Percentiles rank a stretch among this genome's conserved stretches.
phyloP scores from a whole-genome alignment of 2,329 filamentous ascomycete species.

The Calonectria hawksworthii region DNA sequence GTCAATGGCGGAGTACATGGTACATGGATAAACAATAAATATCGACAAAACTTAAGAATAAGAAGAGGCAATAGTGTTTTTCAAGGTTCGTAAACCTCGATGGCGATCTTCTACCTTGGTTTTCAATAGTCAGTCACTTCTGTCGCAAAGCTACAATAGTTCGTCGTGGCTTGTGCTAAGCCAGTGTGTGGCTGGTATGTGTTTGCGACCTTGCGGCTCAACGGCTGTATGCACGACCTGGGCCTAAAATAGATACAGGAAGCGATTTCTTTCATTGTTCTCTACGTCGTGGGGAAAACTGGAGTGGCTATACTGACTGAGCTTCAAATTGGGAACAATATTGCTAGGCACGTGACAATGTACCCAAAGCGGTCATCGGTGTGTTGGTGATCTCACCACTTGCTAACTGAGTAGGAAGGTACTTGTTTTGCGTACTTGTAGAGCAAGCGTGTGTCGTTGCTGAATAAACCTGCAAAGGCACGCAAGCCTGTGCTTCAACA shows the following conservation, averaged over 20 bases:
- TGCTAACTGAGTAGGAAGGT: neutral
- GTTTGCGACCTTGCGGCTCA: neutral
- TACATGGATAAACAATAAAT: too few relatives aligned
- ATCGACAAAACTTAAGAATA: neutral
- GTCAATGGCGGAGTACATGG: neutral
- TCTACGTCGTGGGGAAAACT: neutral
- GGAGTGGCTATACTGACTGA: neutral
- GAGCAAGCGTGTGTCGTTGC: neutral
- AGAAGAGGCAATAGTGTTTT: neutral
- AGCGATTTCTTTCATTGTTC: neutral
- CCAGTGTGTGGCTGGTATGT: neutral
- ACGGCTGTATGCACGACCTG: neutral
- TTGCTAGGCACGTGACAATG: conserved; percentile 12
- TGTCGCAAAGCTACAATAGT: neutral
- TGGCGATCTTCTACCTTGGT: too few relatives aligned
- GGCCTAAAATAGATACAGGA: neutral
- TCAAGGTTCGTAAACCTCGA: neutral
- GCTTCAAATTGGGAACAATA: neutral
- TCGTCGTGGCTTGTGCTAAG: neutral
- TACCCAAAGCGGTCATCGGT: neutral
- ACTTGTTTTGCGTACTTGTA: neutral
- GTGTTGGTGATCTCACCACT: neutral
- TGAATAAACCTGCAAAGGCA: neutral
- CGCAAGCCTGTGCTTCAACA: too few relatives aligned
- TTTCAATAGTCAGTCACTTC: neutral